Conservation (phyloP, 169 alveolate species). For the Plasmodium gonderi region DNA sequence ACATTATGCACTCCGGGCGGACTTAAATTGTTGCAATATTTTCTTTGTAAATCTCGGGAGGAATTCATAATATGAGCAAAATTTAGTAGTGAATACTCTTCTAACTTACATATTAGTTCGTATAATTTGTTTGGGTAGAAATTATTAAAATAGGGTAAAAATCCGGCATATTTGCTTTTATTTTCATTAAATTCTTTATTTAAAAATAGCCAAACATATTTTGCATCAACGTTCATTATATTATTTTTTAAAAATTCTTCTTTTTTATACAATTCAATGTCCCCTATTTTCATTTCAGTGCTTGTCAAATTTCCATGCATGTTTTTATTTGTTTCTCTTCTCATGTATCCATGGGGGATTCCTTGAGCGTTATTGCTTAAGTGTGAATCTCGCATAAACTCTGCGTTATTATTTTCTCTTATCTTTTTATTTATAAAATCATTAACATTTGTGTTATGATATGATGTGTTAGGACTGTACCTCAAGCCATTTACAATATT, state of each 20-base stretch:
- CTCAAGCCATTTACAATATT: background rate
- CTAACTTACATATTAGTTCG: slow-evolving; percentile 31
- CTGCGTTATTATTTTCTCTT: background rate
- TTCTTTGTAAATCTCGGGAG: slow-evolving; percentile 8
- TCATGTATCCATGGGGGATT: background rate
- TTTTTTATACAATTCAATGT: slow-evolving; percentile 9
- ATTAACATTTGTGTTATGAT: background rate
- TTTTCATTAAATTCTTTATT: slow-evolving; percentile 52
- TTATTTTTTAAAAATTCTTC: background rate
- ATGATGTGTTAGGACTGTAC: background rate
- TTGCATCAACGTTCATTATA: slow-evolving; percentile 15
- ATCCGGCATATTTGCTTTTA: slow-evolving; percentile 24
- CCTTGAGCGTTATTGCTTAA: background rate
- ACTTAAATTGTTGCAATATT: background rate
- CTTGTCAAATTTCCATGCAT: background rate
- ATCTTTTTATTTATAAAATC: background rate
- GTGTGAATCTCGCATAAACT: background rate
- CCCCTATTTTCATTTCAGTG: background rate
- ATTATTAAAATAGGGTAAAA: slow-evolving; percentile 30
- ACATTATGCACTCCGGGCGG: background rate
- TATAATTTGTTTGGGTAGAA: slow-evolving; percentile 42
- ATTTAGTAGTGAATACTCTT: slow-evolving; percentile 13
- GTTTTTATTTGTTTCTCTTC: background rate
- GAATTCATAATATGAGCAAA: slow-evolving; percentile 13
- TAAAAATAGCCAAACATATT: slow-evolving; percentile 46